Percentiles rank a stretch among this genome's conserved stretches.
Evolutionary conservation across 2,329 filamentous ascomycete species (phyloP).

Genomic region (Salinomyces thailandicus): DNA sequence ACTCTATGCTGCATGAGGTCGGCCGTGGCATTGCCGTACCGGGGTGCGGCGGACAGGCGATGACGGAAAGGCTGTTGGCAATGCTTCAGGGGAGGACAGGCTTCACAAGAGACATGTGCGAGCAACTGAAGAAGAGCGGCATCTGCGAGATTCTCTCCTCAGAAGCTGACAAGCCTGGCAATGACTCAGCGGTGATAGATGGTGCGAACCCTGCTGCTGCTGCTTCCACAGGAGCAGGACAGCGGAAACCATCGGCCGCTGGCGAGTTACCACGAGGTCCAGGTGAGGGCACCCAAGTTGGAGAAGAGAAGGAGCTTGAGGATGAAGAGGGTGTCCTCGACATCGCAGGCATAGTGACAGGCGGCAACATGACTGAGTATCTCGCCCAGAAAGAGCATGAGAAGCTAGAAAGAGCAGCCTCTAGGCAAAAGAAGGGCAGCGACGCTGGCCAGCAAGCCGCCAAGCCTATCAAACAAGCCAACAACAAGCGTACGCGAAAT

Average conservation of each 20-base stretch:
- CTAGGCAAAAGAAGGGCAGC: constrained; percentile 43
- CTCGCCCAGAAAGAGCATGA: constrained; percentile 74
- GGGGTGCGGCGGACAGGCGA: constrained; percentile 73
- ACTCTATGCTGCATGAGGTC: constrained; percentile 64
- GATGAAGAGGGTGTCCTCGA: constrained; percentile 68
- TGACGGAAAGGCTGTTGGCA: constrained; percentile 63
- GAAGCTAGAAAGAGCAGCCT: constrained; percentile 54
- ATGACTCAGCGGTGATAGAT: constrained; percentile 30
- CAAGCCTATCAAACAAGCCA: constrained; percentile 54
- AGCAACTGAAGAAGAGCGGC: constrained; percentile 52
- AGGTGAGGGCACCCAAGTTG: constrained; percentile 45
- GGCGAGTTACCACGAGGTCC: constrained; percentile 42
- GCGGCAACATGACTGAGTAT: constrained; percentile 65
- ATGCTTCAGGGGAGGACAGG: constrained; percentile 48
- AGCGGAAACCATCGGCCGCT: constrained; percentile 30
- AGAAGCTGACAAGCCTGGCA: constrained; percentile 44
- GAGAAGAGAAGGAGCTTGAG: constrained; percentile 39
- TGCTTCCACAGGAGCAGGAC: constrained; percentile 44
- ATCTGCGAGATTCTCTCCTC: constrained; percentile 52
- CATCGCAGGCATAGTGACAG: constrained; percentile 74
- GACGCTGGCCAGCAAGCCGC: constrained; percentile 45
- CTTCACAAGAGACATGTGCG: constrained; percentile 52
- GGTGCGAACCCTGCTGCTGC: constrained; percentile 44
- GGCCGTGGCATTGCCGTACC: constrained; percentile 50
- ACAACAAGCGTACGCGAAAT: constrained; percentile 59